These are phyloP conservation scores for Nadsonia fulvescens DNA, from an alignment of 805 yeast species.

Conservation along the genomic window DNA sequence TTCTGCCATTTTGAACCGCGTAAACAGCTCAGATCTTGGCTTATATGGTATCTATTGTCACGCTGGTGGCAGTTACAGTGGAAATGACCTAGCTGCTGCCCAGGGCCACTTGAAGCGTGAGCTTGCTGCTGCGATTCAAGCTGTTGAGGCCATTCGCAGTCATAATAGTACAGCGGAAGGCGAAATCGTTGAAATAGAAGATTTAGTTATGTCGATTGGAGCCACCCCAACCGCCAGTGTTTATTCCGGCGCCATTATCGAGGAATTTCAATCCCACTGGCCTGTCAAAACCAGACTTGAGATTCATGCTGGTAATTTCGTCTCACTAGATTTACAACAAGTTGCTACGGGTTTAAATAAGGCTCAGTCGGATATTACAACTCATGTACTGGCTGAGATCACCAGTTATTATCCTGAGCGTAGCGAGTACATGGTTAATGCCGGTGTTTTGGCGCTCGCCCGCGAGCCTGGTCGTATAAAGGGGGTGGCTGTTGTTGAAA, in stretches of 20 bases:
- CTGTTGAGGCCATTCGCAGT: slow-evolving; percentile 24
- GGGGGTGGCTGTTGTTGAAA: slow-evolving; percentile 38
- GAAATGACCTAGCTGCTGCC: slow-evolving; percentile 29
- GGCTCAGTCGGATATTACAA: slow-evolving; percentile 30
- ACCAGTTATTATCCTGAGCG: slow-evolving; percentile 40
- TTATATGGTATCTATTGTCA: slow-evolving; percentile 61
- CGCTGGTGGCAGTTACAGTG: slow-evolving; percentile 57
- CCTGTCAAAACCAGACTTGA: slow-evolving; percentile 23
- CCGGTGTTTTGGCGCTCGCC: slow-evolving; percentile 56
- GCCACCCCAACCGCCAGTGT: slow-evolving; percentile 72
- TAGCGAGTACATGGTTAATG: slow-evolving; percentile 47
- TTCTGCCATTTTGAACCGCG: slow-evolving; percentile 19
- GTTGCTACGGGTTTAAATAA: slow-evolving; percentile 52
- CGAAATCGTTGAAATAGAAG: no score
- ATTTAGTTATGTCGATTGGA: slow-evolving; percentile 48
- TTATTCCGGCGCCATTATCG: slow-evolving; percentile 16
- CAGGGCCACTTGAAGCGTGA: slow-evolving; percentile 34
- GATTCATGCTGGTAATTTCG: slow-evolving; percentile 69
- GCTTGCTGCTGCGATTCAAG: slow-evolving; percentile 35
- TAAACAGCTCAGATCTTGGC: slow-evolving; percentile 20
- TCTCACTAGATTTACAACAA: slow-evolving; percentile 60
- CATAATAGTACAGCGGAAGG: no score
- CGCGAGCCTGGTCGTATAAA: slow-evolving; percentile 41
- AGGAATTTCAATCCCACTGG: slow-evolving; percentile 4
- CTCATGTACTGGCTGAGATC: slow-evolving; percentile 39